phyloP scores from a whole-genome alignment of 2,329 filamentous ascomycete species.

The Pseudopyricularia cyperi region DNA sequence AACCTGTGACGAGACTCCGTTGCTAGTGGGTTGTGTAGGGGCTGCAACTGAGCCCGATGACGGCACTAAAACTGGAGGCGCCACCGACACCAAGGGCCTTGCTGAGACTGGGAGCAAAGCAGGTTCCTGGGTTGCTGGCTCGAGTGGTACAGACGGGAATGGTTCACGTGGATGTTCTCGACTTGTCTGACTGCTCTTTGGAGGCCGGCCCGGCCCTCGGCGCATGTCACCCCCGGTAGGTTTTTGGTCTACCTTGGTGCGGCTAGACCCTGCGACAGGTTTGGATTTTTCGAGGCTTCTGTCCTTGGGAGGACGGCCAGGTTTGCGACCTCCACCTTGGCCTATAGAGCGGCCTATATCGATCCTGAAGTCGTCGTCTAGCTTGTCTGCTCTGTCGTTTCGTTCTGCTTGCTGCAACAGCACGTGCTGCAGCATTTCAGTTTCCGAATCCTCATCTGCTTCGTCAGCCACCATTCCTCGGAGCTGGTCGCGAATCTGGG shows the following conservation, averaged over 20 bases:
- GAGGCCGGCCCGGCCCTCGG: not conserved
- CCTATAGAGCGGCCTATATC: not conserved
- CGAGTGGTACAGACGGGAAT: no score
- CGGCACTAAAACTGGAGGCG: no score
- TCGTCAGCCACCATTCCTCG: not conserved
- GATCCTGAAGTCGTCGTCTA: not conserved
- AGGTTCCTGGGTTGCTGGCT: no score
- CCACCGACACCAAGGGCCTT: no score
- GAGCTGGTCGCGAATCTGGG: not conserved
- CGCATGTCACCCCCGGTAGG: not conserved
- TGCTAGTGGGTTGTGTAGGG: no score
- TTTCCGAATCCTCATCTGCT: constrained; percentile 5
- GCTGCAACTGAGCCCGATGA: no score
- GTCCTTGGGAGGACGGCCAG: not conserved
- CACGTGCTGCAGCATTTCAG: not conserved
- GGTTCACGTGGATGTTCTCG: no score
- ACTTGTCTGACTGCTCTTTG: no score
- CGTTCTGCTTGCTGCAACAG: not conserved
- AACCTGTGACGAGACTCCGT: not conserved
- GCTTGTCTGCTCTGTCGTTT: not conserved
- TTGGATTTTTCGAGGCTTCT: not conserved
- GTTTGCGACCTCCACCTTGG: not conserved
- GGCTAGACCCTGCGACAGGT: not conserved
- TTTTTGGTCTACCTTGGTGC: not conserved
- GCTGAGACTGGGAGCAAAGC: no score